These are phyloP conservation scores for Chaetothyriales sp. DNA, from an alignment of 2,329 filamentous ascomycete genomes.

Conservation along the genomic window DNA sequence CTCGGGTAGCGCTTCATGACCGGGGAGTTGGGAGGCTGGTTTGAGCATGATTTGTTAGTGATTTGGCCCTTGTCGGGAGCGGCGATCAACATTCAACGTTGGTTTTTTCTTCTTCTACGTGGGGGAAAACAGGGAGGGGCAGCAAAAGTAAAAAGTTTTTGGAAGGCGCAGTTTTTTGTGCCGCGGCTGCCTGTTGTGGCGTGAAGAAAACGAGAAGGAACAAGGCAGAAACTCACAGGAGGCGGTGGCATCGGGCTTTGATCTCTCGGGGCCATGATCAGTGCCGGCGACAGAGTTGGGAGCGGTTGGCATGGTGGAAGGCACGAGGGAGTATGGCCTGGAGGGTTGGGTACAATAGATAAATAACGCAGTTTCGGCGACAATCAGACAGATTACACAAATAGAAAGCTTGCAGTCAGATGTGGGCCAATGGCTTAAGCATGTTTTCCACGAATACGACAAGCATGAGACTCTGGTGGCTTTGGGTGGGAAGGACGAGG, in stretches of 20 bases:
- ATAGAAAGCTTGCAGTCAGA: no score
- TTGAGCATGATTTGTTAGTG: no score
- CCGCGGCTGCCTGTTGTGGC: no score
- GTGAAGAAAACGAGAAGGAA: no score
- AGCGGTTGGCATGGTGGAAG: conserved; percentile 14
- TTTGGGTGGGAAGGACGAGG: no score
- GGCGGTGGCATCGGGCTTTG: conserved; percentile 18
- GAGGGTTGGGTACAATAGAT: no score
- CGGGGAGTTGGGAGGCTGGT: conserved; percentile 18
- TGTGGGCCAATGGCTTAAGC: no score
- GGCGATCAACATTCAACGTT: neutral
- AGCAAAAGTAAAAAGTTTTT: conserved; percentile 6
- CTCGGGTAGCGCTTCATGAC: conserved; percentile 15
- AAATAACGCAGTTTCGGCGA: no score
- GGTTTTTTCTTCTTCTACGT: neutral
- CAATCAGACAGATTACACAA: no score
- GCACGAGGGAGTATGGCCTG: neutral
- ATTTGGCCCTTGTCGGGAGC: neutral
- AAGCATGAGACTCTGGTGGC: no score
- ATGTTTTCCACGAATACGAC: no score
- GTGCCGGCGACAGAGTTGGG: conserved; percentile 3
- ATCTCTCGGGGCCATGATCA: conserved; percentile 17
- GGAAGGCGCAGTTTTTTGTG: no score
- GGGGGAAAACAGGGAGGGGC: conserved; percentile 1
- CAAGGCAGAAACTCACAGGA: conserved; percentile 11